phyloP scores from a whole-genome alignment of 305 asterid genomes.

The Fraxinus ornus region DNA sequence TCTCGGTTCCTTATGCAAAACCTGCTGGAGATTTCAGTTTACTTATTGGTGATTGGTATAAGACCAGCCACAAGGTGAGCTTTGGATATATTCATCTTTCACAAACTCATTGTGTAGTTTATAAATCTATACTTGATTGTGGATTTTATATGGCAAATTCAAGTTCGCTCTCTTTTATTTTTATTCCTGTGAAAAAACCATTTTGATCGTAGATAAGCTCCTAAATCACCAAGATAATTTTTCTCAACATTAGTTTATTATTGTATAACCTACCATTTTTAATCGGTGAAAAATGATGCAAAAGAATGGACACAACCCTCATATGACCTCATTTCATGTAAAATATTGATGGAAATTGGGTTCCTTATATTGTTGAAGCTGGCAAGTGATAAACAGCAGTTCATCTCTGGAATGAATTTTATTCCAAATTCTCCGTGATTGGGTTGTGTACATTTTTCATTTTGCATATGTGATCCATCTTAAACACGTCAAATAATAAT shows the following conservation, averaged over 20 bases:
- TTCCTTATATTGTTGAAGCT: not conserved
- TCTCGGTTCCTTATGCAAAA: constrained; percentile 75
- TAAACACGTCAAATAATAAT: not conserved
- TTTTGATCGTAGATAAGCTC: not conserved
- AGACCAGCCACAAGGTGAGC: constrained; percentile 62
- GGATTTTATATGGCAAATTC: no score
- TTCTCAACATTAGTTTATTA: not conserved
- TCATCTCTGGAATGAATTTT: not conserved
- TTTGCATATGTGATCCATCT: not conserved
- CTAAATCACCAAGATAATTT: not conserved
- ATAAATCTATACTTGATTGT: not conserved
- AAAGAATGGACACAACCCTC: not conserved
- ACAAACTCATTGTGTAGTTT: not conserved
- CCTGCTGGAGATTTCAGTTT: constrained; percentile 81
- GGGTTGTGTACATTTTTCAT: not conserved
- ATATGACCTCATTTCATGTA: not conserved
- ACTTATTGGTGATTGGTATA: constrained; percentile 88
- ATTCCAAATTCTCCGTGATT: not conserved
- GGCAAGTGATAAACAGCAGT: not conserved
- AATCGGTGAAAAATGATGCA: not conserved
- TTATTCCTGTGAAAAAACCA: not conserved
- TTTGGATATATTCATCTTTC: not conserved
- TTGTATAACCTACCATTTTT: not conserved
- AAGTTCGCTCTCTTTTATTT: no score
- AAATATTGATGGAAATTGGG: not conserved